Evolutionary conservation across 2,329 filamentous ascomycete species (phyloP), one percentile per base, ranked within the genome.

Genomic region (Bipolaris cookei): DNA sequence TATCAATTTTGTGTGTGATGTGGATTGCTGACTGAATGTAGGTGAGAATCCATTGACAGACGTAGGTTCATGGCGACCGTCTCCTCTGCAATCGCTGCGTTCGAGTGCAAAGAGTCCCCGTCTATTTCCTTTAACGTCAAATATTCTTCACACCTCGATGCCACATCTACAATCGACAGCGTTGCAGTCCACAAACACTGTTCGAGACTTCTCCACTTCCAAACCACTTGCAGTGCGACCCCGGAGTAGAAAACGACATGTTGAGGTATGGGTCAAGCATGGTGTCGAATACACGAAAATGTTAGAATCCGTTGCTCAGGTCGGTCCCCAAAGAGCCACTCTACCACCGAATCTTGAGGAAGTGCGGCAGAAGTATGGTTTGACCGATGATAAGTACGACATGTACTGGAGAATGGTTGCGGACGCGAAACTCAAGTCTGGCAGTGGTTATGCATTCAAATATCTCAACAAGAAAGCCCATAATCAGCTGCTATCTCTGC

Each of bases 11-110:
- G 25, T 50, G 21, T 48, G 68, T 73, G 67, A 71, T 63, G 64
- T 65, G n/a, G 50, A 38, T 42, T 51, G 62, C 71, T 73, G 52
- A 73, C 63, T 37, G 48, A 25, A 14, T 45, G 39, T 51, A 73
- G 70, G 64, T 38, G 35, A 44, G 8, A 49, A 20, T 6, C 35
- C 30, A 13, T 18, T 28, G 4, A n/a, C 39, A 16, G 52, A 10
- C 8, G 32, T 8, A 21, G 11, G 28, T 38, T 4, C 39, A 6
- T 44, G n/a, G n/a, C 47, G 20, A 43, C 46, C 21, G 1, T n/a
- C 45, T 18, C 6, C 20, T 7, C 18, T 25, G 8, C 48, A 34
- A 25, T 14, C 32, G 21, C 44, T 10, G 18, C 10, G 32, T 8
- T 32, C 3, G 16, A 13, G 5, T 6, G 13, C 32, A 7, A 13